Evolutionary conservation across 225 moss, liverwort and hornwort genomes (phyloP), one percentile per base, ranked within the genome.

Genomic region (Physcomitrium patens): DNA sequence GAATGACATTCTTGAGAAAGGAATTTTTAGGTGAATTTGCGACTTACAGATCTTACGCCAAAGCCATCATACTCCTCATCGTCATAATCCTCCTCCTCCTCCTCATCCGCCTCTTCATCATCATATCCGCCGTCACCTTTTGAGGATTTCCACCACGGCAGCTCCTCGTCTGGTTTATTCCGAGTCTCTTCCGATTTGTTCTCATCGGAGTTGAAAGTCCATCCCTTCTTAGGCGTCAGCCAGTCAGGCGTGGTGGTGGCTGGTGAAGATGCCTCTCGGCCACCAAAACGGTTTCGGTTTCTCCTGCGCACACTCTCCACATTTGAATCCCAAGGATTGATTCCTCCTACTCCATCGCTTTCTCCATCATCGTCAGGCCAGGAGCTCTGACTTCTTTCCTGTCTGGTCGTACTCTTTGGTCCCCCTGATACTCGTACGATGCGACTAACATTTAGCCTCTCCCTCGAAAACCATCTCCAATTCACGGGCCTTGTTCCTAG

Each of bases 321-420:
- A 64, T 89, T 89, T 22, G 88, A 89, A 83, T 89, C 88, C 88
- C 88, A 89, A 47, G 81, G 75, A 15, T 71, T 57, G 73, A 71
- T 78, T 13, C 78, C 22, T 60, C 49, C 74, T n/a, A 65, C 66
- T 41, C 73, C 82, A 60, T 80, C 82, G 50, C 76, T 69, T 61
- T 79, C 71, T 47, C 78, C 49, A 37, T 78, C 69, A 42, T 75
- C 77, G 10, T 79, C 81, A 26, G 81, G 63, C 46, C 77, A 79
- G 14, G 85, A 85, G 80, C 83, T 81, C 72, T 76, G 76, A 19
- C 64, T 59, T 12, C 61, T 78, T 68, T 70, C 76, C 63, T 77
- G 63, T 63, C 77, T 78, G 11, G 80, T 81, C 43, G 73, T 66
- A 71, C 83, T 79, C 70, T 78, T 78, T 37, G 31, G 31, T 37